phyloP scores from a whole-genome alignment of 352 stramenopile species.

The Vaucheria bursata region DNA sequence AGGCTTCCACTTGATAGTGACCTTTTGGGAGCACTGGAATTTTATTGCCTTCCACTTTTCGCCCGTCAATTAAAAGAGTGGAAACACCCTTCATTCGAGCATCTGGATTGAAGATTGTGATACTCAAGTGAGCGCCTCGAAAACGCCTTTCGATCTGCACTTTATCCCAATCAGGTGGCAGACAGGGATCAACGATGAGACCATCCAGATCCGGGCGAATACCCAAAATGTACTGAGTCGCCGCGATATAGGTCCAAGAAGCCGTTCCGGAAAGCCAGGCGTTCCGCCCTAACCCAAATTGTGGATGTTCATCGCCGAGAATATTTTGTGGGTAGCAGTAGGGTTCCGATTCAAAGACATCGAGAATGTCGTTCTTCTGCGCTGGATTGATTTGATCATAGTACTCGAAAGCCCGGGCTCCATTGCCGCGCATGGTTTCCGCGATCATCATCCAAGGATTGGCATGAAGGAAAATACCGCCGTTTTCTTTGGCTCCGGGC shows the following conservation, averaged over 20 bases:
- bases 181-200: not conserved
- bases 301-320: not conserved
- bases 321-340: slow-evolving; percentile 1
- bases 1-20: not conserved
- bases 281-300: not conserved
- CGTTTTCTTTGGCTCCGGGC: not conserved
- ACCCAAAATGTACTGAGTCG: not conserved
- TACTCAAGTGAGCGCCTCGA: not conserved
- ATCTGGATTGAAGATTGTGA: not conserved
- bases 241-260: not conserved
- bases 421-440: not conserved
- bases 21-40: not conserved
- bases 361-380: not conserved
- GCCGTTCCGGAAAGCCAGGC: not conserved
- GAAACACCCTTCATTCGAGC: not conserved
- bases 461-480: not conserved
- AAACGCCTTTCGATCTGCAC: not conserved
- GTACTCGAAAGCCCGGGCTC: not conserved
- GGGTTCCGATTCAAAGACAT: not conserved
- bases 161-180: not conserved
- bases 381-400: not conserved
- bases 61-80: not conserved
- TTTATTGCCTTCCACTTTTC: not conserved
- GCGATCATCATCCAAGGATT: not conserved
- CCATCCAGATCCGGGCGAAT: not conserved